Percentiles rank a stretch among this genome's conserved stretches.
Evolutionary conservation across 495 filamentous ascomycete species (phyloP).

Genomic region (Neurospora sp.): DNA sequence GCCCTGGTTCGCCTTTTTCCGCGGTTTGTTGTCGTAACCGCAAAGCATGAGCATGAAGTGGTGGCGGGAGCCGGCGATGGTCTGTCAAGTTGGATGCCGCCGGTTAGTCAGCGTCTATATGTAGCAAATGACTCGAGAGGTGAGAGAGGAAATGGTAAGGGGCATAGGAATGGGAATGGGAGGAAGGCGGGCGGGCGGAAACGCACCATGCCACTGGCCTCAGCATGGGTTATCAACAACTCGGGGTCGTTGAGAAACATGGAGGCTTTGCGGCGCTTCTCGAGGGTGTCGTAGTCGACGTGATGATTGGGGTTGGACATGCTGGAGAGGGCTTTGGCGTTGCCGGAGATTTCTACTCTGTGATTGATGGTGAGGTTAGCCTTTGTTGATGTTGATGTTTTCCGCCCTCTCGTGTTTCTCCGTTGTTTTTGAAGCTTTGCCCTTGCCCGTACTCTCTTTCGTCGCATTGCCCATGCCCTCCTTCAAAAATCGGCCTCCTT

Average conservation of each 20-base stretch:
- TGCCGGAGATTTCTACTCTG: neutral
- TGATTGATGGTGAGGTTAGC: neutral
- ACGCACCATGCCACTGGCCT: slow-evolving; percentile 35
- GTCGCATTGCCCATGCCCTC: neutral
- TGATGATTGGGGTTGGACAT: neutral
- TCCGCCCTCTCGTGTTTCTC: no score
- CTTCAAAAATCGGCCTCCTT: neutral
- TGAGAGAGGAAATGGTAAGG: neutral
- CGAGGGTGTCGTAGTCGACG: slow-evolving; percentile 19
- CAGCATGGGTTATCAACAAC: slow-evolving; percentile 43
- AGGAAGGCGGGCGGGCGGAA: no score
- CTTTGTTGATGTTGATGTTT: neutral
- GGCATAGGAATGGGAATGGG: neutral
- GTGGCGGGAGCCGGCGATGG: slow-evolving; percentile 35
- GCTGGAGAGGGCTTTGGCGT: neutral
- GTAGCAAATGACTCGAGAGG: neutral
- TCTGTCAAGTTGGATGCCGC: slow-evolving; percentile 18
- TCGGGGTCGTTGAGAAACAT: slow-evolving; percentile 41
- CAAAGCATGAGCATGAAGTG: slow-evolving; percentile 41
- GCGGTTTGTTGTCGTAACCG: slow-evolving; percentile 30
- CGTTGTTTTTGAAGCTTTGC: neutral
- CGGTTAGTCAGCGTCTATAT: neutral
- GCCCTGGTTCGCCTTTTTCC: neutral
- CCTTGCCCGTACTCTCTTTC: neutral
- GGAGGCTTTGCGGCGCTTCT: slow-evolving; percentile 32